These are phyloP conservation scores for Russula olivacea DNA, from an alignment of 768 basidiomycete species.

Conservation along the genomic window DNA sequence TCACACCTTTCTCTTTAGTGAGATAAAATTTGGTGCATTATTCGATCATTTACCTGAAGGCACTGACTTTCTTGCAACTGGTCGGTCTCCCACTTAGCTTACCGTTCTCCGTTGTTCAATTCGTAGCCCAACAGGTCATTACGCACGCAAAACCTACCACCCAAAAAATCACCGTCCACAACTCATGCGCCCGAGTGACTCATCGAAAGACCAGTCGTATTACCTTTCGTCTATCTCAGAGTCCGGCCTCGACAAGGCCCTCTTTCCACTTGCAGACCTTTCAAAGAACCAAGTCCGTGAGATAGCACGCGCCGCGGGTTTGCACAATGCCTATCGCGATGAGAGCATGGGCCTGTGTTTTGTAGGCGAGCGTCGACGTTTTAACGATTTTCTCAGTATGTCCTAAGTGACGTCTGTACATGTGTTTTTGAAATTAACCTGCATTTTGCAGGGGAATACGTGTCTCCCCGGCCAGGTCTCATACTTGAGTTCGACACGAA, in stretches of 20 bases:
- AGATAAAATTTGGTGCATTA: conserved; percentile 88
- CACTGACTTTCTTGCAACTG: conserved; percentile 73
- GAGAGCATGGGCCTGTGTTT: conserved; percentile 98
- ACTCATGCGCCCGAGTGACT: conserved; percentile 45
- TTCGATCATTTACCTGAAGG: conserved; percentile 50
- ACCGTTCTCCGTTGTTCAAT: not conserved
- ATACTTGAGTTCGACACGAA: conserved; percentile 57
- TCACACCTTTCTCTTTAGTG: conserved; percentile 38
- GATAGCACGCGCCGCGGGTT: conserved; percentile 52
- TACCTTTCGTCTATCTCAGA: conserved; percentile 80
- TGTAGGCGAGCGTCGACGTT: conserved; percentile 72
- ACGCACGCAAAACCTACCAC: conserved; percentile 60
- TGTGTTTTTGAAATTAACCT: not conserved
- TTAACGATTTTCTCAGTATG: conserved; percentile 68
- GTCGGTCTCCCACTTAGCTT: conserved; percentile 34
- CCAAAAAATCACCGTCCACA: conserved; percentile 30
- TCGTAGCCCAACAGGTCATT: conserved; percentile 58
- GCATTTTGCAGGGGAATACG: conserved; percentile 59
- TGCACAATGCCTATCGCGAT: conserved; percentile 68
- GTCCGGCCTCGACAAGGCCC: conserved; percentile 51
- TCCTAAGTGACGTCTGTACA: conserved; percentile 1
- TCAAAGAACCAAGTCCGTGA: conserved; percentile 68
- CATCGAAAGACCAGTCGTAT: conserved; percentile 84
- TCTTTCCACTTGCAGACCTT: conserved; percentile 71
- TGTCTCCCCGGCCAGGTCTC: conserved; percentile 60